Percentiles rank a stretch among this genome's conserved stretches.
These are phyloP conservation scores for Tolypocladium paradoxum DNA, from an alignment of 2,329 filamentous ascomycete species.

Conservation along the genomic window DNA sequence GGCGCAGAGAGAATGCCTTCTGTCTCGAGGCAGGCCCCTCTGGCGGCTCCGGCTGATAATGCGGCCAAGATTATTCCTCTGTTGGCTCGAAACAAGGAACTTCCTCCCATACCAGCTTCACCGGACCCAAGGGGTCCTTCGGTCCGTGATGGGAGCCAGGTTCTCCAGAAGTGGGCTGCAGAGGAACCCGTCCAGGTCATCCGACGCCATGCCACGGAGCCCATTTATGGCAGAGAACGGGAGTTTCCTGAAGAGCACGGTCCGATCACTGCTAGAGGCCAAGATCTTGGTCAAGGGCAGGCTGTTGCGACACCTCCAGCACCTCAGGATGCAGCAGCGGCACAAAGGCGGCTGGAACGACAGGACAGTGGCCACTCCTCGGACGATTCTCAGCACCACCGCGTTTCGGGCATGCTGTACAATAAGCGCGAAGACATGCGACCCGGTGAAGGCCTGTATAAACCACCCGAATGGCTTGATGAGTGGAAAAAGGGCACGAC, in stretches of 20 bases:
- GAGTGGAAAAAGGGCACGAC: conserved; percentile 63
- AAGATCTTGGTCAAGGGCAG: conserved; percentile 3
- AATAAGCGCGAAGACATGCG: conserved; percentile 29
- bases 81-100: conserved; percentile 18
- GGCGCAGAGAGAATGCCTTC: conserved; percentile 27
- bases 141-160: not conserved
- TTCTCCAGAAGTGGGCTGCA: not conserved
- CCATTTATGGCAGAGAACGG: conserved; percentile 14
- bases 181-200: conserved; percentile 8
- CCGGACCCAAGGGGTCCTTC: not conserved
- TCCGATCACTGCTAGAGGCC: conserved; percentile 11
- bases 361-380: conserved; percentile 19
- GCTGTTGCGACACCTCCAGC: conserved; percentile 3
- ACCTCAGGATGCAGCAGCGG: conserved; percentile 8
- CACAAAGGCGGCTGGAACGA: conserved; percentile 13
- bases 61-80: conserved; percentile 6
- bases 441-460: conserved; percentile 46
- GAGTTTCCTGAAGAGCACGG: conserved; percentile 16
- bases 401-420: conserved; percentile 30
- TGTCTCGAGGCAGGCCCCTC: conserved; percentile 1
- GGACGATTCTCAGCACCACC: conserved; percentile 22
- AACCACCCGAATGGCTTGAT: conserved; percentile 49
- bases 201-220: conserved; percentile 19
- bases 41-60: conserved; percentile 2
- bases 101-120: conserved; percentile 17